Conservation (phyloP, 495 filamentous ascomycete species). For the Massariosphaeria phaeospora region DNA sequence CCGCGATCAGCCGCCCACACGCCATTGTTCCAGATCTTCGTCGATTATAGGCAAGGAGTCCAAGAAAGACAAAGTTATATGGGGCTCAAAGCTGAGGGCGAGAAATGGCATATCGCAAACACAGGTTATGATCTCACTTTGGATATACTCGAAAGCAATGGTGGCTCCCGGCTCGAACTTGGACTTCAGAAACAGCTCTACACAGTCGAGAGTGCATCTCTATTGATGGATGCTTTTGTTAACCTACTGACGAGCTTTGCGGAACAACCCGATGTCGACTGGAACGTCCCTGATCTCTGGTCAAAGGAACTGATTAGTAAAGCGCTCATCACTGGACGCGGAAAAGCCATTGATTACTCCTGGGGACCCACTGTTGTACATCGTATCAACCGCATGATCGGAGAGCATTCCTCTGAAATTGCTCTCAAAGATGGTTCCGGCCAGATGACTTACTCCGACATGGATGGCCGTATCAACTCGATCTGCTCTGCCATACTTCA, state of each 20-base stretch:
- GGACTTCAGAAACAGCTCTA: background rate
- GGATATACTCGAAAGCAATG: background rate
- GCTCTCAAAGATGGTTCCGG: background rate
- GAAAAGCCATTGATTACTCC: too few relatives aligned
- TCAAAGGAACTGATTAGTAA: too few relatives aligned
- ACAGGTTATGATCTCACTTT: background rate
- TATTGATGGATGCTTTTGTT: background rate
- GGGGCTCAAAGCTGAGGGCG: background rate
- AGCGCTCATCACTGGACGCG: too few relatives aligned
- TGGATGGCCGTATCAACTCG: background rate
- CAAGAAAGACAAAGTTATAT: background rate
- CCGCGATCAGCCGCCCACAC: background rate
- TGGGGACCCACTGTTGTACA: too few relatives aligned
- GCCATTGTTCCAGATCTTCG: slow-evolving; percentile 2
- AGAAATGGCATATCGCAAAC: background rate
- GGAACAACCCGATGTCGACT: too few relatives aligned
- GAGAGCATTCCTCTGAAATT: background rate
- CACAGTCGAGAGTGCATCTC: background rate
- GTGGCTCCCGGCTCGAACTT: background rate
- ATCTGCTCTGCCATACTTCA: background rate
- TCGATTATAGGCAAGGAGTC: background rate
- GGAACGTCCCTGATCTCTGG: too few relatives aligned
- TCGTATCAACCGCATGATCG: background rate
- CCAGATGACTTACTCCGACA: background rate
- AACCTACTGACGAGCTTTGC: background rate